Percentiles rank a stretch among this genome's conserved stretches.
Evolutionary conservation across 2,329 filamentous ascomycete genomes (phyloP).

Genomic region (Cercospora nicotianae): DNA sequence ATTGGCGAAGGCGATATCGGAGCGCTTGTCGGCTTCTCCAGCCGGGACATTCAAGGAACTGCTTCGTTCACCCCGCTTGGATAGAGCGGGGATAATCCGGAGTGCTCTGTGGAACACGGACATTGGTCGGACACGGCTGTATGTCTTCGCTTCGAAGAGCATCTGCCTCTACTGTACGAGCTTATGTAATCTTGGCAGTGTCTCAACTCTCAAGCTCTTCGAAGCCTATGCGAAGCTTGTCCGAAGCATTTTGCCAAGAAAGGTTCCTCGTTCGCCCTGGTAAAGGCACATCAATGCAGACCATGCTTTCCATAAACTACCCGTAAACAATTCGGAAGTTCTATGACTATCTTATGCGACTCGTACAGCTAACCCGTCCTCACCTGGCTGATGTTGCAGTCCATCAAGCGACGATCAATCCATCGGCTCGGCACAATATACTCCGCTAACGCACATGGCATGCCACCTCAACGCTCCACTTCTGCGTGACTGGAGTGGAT

Average conservation of each 20-base stretch:
- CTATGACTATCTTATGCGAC: background rate
- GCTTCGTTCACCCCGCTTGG: conserved; percentile 21
- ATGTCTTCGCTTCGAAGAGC: background rate
- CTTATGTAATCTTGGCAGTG: background rate
- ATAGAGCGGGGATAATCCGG: background rate
- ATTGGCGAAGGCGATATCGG: conserved; percentile 29
- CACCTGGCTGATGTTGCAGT: background rate
- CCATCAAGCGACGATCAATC: background rate
- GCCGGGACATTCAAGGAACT: conserved; percentile 29
- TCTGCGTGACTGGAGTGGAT: background rate
- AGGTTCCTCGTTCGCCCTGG: background rate
- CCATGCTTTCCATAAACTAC: too few relatives aligned
- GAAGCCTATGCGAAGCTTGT: background rate
- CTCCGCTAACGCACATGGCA: background rate
- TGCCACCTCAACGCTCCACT: background rate
- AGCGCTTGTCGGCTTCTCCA: conserved; percentile 28
- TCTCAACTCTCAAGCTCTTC: background rate
- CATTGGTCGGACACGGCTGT: background rate
- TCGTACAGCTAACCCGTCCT: background rate
- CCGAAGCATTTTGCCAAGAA: background rate
- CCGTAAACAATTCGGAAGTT: too few relatives aligned
- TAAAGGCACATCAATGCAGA: background rate
- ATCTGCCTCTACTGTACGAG: background rate
- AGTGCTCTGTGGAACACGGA: background rate
- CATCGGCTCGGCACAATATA: conserved; percentile 1